Evolutionary conservation across 148 eudicot species (phyloP).

Genomic region (Chenopodium formosanum): DNA sequence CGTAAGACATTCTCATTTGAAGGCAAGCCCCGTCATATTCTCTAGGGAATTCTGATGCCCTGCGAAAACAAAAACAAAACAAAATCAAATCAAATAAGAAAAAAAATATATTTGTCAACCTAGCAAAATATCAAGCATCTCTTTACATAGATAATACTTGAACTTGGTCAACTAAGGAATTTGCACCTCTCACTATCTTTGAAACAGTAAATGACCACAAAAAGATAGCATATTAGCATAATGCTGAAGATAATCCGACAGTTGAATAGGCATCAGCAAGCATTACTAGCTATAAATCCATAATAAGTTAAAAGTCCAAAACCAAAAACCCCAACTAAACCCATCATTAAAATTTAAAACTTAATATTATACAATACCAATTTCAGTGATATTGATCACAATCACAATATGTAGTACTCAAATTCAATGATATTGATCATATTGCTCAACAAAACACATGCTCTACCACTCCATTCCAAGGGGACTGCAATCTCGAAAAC

Average conservation of each 20-base stretch:
- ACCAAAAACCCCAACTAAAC: background rate
- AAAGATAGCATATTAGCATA: background rate
- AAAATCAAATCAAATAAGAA: background rate
- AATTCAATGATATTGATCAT: background rate
- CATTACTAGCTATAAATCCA: background rate
- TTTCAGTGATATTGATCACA: background rate
- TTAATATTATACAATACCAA: background rate
- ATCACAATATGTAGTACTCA: background rate
- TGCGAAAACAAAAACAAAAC: constrained; percentile 21
- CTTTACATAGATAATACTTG: background rate
- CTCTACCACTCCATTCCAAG: background rate
- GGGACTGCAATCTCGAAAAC: background rate
- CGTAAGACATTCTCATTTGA: constrained; percentile 97
- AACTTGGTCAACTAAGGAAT: background rate
- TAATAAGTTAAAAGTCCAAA: background rate
- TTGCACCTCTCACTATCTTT: background rate
- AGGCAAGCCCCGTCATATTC: constrained; percentile 94
- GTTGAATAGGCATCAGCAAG: background rate
- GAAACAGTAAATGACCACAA: background rate
- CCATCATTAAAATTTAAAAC: background rate
- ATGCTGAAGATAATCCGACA: background rate
- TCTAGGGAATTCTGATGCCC: constrained; percentile 86
- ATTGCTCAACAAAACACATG: background rate
- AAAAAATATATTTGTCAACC: background rate
- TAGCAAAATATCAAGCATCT: constrained; percentile 22